Percentiles rank a stretch among this genome's conserved stretches.
These are phyloP conservation scores for Soucietia sequanensis DNA, from an alignment of 805 yeast species.

Conservation along the genomic window DNA sequence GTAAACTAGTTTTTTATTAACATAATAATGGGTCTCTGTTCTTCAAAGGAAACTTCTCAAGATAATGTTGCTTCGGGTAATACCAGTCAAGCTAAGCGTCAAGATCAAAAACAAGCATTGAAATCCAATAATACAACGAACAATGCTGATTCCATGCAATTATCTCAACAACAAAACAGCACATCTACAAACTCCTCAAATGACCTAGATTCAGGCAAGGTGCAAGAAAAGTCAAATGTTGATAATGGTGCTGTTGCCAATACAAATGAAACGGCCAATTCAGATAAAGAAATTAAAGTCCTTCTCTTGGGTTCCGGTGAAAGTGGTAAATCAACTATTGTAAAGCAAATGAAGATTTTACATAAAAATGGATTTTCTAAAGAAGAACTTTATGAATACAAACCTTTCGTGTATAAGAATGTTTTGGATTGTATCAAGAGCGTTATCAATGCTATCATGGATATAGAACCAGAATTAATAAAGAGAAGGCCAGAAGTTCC, in stretches of 20 bases:
- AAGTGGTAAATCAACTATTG: conserved; percentile 76
- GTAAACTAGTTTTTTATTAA: no score
- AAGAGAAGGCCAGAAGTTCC: conserved; percentile 9
- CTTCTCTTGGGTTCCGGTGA: conserved; percentile 86
- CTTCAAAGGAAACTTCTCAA: conserved; percentile 16
- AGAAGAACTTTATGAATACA: conserved; percentile 71
- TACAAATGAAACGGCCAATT: not conserved
- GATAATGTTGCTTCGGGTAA: conserved; percentile 2
- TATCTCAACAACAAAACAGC: not conserved
- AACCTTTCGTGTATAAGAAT: conserved; percentile 77
- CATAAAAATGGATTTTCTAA: conserved; percentile 70
- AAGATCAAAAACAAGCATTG: conserved; percentile 14
- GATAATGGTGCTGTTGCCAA: not conserved
- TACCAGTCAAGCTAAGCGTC: conserved; percentile 15
- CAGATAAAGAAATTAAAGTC: conserved; percentile 60
- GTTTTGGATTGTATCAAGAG: conserved; percentile 74
- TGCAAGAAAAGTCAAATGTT: conserved; percentile 1
- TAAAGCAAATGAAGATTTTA: conserved; percentile 77
- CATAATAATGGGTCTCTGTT: conserved; percentile 23
- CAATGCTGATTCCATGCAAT: no score
- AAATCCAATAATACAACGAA: conserved; percentile 1
- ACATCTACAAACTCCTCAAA: conserved; percentile 5
- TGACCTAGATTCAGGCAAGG: not conserved
- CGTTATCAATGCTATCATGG: conserved; percentile 63
- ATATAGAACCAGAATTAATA: conserved; percentile 44